These are phyloP conservation scores for Candida palmyrensis DNA, from an alignment of 805 yeast genomes.

Conservation along the genomic window DNA sequence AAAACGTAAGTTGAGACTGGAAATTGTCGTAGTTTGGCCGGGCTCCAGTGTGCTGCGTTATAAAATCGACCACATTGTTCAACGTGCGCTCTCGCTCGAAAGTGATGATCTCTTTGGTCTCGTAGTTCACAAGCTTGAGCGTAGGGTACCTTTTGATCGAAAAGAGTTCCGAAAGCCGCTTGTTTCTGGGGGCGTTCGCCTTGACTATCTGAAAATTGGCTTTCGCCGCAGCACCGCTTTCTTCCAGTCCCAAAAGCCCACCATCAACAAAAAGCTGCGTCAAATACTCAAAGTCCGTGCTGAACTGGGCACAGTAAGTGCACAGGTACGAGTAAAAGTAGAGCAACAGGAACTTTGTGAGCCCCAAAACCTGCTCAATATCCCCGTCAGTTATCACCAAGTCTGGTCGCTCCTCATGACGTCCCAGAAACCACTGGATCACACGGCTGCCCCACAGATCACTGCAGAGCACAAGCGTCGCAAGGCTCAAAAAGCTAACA, in stretches of 20 bases:
- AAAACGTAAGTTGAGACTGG: slow-evolving; percentile 11
- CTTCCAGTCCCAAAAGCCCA: slow-evolving; percentile 26
- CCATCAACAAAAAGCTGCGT: slow-evolving; percentile 37
- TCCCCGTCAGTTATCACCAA: slow-evolving; percentile 6
- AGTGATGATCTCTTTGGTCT: slow-evolving; percentile 34
- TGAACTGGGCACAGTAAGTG: slow-evolving; percentile 26
- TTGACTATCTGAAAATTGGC: slow-evolving; percentile 31
- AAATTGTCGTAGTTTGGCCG: slow-evolving; percentile 18
- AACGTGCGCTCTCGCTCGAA: slow-evolving; percentile 26
- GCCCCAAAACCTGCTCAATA: slow-evolving; percentile 12
- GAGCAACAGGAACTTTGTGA: slow-evolving; percentile 33
- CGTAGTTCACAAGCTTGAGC: slow-evolving; percentile 39
- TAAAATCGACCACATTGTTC: slow-evolving; percentile 15
- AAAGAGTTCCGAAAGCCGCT: slow-evolving; percentile 33
- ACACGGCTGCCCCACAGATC: too few species aligned
- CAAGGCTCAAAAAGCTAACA: too few species aligned
- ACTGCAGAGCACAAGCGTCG: too few species aligned
- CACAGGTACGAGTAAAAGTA: slow-evolving; percentile 43
- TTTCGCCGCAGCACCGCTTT: too few species aligned
- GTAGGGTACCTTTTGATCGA: slow-evolving; percentile 44
- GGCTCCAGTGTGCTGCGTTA: slow-evolving; percentile 12
- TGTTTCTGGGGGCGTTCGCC: slow-evolving; percentile 22
- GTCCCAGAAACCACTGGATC: too few species aligned
- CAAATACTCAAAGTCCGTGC: slow-evolving; percentile 32
- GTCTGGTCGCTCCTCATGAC: too few species aligned